Conservation (phyloP, 2,329 filamentous ascomycete species). For the Cladobotryum mycophilum region DNA sequence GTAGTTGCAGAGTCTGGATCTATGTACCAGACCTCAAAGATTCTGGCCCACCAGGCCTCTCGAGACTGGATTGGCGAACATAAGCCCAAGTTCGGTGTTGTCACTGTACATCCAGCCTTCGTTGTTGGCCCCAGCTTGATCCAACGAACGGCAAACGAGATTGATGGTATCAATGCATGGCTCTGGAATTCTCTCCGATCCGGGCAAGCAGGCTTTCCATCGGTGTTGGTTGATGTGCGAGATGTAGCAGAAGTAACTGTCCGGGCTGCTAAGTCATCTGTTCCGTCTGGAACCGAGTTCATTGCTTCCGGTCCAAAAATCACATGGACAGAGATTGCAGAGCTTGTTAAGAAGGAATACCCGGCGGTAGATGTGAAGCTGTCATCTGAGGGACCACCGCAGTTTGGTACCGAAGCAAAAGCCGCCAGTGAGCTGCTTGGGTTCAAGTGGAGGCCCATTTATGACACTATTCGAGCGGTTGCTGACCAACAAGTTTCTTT, state of each 20-base stretch:
- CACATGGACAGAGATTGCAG: slow-evolving; percentile 2
- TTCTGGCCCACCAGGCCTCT: slow-evolving; percentile 14
- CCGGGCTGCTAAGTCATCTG: not conserved
- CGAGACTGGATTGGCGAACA: slow-evolving; percentile 12
- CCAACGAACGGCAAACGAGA: slow-evolving; percentile 16
- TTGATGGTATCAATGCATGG: slow-evolving; percentile 12
- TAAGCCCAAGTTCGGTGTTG: slow-evolving; percentile 6
- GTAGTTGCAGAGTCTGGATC: slow-evolving; percentile 3
- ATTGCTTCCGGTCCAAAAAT: slow-evolving; percentile 2
- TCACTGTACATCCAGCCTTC: slow-evolving; percentile 13
- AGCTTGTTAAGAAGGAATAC: not conserved
- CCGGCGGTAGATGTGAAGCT: slow-evolving; percentile 2
- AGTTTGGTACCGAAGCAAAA: slow-evolving; percentile 3
- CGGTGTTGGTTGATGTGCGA: slow-evolving; percentile 9
- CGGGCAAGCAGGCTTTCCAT: slow-evolving; percentile 4
- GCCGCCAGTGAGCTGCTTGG: not conserved
- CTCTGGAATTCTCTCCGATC: slow-evolving; percentile 10
- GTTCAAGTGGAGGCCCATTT: slow-evolving; percentile 4
- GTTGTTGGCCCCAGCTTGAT: slow-evolving; percentile 13
- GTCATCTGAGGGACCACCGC: not conserved
- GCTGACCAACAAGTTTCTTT: slow-evolving; percentile 1
- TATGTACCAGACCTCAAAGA: slow-evolving; percentile 14
- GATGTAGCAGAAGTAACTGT: slow-evolving; percentile 12
- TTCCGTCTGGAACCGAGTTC: slow-evolving; percentile 1
- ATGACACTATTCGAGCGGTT: slow-evolving; percentile 1